Evolutionary conservation across 1,284 basidiomycete species (phyloP).

Genomic region (Marasmius sp.): DNA sequence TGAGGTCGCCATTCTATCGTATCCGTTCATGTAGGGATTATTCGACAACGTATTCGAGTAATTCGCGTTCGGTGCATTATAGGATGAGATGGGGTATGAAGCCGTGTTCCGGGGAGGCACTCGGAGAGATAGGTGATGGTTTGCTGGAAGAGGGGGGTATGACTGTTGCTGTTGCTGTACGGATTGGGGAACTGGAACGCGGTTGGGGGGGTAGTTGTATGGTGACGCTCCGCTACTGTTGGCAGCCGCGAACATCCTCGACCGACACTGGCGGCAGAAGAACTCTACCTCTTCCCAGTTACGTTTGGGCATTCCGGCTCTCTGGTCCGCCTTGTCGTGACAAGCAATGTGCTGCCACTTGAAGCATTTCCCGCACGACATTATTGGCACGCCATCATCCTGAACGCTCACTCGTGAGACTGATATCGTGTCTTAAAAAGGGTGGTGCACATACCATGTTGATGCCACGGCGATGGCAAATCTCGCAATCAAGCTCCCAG

Average conservation of each 20-base stretch:
- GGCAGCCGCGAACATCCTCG: not conserved
- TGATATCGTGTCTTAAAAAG: conserved; percentile 11
- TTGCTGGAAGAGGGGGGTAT: not conserved
- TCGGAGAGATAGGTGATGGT: not conserved
- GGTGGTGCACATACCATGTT: conserved; percentile 54
- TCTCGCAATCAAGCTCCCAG: conserved; percentile 85
- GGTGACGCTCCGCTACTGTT: conserved; percentile 14
- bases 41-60: not conserved
- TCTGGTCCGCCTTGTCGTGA: conserved; percentile 64
- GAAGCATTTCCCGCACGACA: conserved; percentile 76
- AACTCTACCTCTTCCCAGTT: conserved; percentile 76
- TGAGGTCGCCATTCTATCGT: conserved; percentile 4
- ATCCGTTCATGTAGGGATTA: not conserved
- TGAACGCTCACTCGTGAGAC: conserved; percentile 24
- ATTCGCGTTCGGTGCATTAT: not conserved
- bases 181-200: not conserved
- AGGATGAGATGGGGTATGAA: not conserved
- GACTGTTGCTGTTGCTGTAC: not conserved
- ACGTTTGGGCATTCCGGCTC: conserved; percentile 56
- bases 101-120: not conserved
- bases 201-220: conserved; percentile 17
- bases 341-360: conserved; percentile 86
- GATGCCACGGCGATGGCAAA: conserved; percentile 68
- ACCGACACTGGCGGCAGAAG: conserved; percentile 51
- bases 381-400: conserved; percentile 76